Evolutionary conservation across 352 stramenopile genomes (phyloP).

Genomic region (Hyaloperonospora brassicae): DNA sequence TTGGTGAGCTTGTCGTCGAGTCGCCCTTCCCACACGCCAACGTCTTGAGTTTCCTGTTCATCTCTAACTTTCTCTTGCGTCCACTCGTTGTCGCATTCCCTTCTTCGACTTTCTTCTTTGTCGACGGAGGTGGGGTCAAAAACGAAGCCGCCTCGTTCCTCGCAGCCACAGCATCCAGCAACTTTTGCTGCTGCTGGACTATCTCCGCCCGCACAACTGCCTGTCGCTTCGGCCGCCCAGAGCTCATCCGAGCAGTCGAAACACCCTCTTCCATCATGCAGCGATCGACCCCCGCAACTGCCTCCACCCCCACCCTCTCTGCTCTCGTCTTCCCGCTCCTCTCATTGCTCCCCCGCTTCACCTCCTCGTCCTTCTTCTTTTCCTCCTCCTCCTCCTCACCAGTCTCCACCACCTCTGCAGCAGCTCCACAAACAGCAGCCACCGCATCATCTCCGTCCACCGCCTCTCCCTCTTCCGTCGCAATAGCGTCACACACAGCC

Average conservation of each 20-base stretch:
- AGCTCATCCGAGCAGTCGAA: constrained; percentile 13
- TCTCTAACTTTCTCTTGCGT: too few species aligned
- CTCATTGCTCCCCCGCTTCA: not conserved
- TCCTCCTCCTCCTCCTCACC: not conserved
- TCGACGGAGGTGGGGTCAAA: too few species aligned
- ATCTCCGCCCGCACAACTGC: constrained; percentile 45
- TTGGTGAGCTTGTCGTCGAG: constrained; percentile 14
- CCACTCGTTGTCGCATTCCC: too few species aligned
- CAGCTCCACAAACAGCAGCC: too few species aligned
- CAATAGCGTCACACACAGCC: too few species aligned
- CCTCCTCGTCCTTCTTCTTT: not conserved
- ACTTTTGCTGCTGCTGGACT: constrained; percentile 30
- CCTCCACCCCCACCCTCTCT: constrained; percentile 9
- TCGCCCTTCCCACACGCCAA: too few species aligned
- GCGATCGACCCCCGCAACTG: constrained; percentile 9
- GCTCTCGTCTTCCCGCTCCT: constrained; percentile 10
- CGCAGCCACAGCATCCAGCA: too few species aligned
- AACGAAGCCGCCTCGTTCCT: too few species aligned
- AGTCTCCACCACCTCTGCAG: not conserved
- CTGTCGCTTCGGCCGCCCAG: constrained; percentile 47
- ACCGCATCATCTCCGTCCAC: too few species aligned
- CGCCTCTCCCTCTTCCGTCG: too few species aligned
- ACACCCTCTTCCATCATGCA: constrained; percentile 8
- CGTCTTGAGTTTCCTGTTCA: too few species aligned
- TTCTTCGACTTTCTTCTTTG: too few species aligned